Evolutionary conservation across 805 yeast species (phyloP).

Genomic region (Candida nemodendra): DNA sequence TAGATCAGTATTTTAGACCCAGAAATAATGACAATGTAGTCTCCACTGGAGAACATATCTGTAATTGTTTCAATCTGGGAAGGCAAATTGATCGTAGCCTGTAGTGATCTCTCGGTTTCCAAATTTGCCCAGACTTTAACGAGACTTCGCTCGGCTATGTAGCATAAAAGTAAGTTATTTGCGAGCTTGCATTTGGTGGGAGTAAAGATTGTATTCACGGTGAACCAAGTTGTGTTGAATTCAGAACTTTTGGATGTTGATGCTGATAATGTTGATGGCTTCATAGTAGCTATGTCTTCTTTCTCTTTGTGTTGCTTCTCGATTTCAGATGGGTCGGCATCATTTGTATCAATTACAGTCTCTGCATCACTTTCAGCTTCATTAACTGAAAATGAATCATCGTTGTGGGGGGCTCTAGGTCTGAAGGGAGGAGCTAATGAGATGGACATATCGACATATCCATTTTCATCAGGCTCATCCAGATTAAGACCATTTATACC

Average conservation of each 20-base stretch:
- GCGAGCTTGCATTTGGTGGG: constrained; percentile 17
- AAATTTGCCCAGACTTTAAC: constrained; percentile 23
- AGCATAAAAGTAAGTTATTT: constrained; percentile 14
- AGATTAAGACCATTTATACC: constrained; percentile 3
- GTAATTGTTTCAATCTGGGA: constrained; percentile 8
- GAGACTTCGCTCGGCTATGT: constrained; percentile 18
- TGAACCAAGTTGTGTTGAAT: background rate
- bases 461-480: constrained; percentile 11
- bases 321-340: constrained; percentile 3
- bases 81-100: constrained; percentile 13
- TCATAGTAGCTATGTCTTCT: constrained; percentile 8
- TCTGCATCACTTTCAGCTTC: constrained; percentile 23
- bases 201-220: constrained; percentile 18
- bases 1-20: constrained; percentile 15
- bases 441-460: constrained; percentile 26
- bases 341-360: constrained; percentile 17
- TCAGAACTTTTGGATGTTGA: background rate
- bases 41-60: constrained; percentile 17
- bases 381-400: constrained; percentile 2
- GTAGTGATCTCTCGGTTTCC: constrained; percentile 7
- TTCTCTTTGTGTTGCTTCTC: constrained; percentile 12
- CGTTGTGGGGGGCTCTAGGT: constrained; percentile 5
- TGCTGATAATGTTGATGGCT: no score
- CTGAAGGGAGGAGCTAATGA: constrained; percentile 23
- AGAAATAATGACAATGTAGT: constrained; percentile 15